Conservation (phyloP, 2,329 filamentous ascomycete species). For the Claviceps arundinis region DNA sequence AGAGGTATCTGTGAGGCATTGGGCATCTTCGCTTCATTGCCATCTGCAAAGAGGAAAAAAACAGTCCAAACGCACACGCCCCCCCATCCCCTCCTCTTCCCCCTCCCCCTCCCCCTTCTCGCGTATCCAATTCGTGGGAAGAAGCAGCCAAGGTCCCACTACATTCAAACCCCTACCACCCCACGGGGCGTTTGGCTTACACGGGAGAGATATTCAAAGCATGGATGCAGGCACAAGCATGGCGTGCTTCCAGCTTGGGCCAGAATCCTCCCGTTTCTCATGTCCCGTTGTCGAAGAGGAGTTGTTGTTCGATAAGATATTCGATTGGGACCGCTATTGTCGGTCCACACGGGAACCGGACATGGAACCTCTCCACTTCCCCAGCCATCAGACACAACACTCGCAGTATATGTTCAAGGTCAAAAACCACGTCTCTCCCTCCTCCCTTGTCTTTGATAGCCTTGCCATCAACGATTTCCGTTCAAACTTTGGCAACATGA, state of each 20-base stretch:
- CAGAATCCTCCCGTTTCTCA: slow-evolving; percentile 24
- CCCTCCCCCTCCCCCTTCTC: neutral
- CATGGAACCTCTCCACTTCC: slow-evolving; percentile 15
- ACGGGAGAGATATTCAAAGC: slow-evolving; percentile 21
- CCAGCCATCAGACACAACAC: slow-evolving; percentile 14
- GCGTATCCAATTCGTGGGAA: slow-evolving; percentile 23
- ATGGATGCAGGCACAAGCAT: slow-evolving; percentile 22
- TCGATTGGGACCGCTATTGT: slow-evolving; percentile 25
- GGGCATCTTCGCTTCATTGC: slow-evolving; percentile 26
- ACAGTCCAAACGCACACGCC: slow-evolving; percentile 12
- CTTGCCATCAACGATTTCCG: slow-evolving; percentile 19
- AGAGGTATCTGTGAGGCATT: slow-evolving; percentile 21
- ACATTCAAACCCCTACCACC: slow-evolving; percentile 18
- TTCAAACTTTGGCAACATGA: slow-evolving; percentile 21
- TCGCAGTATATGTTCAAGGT: slow-evolving; percentile 16
- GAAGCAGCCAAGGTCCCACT: slow-evolving; percentile 27
- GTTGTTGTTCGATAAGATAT: slow-evolving; percentile 22
- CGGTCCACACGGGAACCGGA: slow-evolving; percentile 17
- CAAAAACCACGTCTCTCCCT: slow-evolving; percentile 21
- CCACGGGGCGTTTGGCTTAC: slow-evolving; percentile 18
- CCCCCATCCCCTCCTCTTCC: neutral
- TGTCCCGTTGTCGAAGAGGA: slow-evolving; percentile 19
- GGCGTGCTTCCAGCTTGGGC: slow-evolving; percentile 21
- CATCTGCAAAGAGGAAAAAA: slow-evolving; percentile 13
- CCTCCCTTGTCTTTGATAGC: slow-evolving; percentile 16